These are phyloP conservation scores for Clavispora phyllophila DNA, from an alignment of 805 yeast species.

Conservation along the genomic window DNA sequence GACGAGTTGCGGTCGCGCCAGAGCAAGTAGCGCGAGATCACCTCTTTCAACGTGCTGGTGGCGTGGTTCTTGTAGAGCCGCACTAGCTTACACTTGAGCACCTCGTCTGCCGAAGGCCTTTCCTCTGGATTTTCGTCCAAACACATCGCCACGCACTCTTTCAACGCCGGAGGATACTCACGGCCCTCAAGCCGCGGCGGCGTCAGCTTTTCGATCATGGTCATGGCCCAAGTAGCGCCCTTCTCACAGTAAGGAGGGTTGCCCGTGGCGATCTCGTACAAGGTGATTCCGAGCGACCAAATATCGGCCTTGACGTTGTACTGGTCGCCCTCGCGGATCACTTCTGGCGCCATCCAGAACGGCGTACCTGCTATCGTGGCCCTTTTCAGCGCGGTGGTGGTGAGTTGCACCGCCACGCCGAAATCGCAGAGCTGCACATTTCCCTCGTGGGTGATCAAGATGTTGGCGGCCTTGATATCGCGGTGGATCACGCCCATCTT, in stretches of 20 bases:
- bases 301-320: conserved; percentile 92
- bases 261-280: conserved; percentile 93
- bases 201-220: conserved; percentile 82
- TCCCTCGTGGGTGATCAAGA: conserved; percentile 84
- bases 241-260: conserved; percentile 96
- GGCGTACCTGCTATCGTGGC: conserved; percentile 96
- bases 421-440: conserved; percentile 90
- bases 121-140: conserved; percentile 90
- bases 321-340: conserved; percentile 82
- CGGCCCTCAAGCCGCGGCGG: conserved; percentile 95
- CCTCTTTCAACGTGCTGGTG: conserved; percentile 60
- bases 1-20: conserved; percentile 69
- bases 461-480: conserved; percentile 95
- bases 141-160: conserved; percentile 87
- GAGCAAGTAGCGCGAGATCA: conserved; percentile 64
- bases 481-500: conserved; percentile 89
- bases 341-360: conserved; percentile 99
- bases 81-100: conserved; percentile 70
- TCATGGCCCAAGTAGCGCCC: conserved; percentile 93
- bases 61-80: conserved; percentile 56
- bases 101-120: conserved; percentile 81
- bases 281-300: conserved; percentile 95
- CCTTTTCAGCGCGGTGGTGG: conserved; percentile 69
- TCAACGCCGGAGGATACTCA: conserved; percentile 67
- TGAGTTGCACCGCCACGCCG: conserved; percentile 94